Evolutionary conservation across 495 filamentous ascomycete species (phyloP).

Genomic region (Penicillium canariense): DNA sequence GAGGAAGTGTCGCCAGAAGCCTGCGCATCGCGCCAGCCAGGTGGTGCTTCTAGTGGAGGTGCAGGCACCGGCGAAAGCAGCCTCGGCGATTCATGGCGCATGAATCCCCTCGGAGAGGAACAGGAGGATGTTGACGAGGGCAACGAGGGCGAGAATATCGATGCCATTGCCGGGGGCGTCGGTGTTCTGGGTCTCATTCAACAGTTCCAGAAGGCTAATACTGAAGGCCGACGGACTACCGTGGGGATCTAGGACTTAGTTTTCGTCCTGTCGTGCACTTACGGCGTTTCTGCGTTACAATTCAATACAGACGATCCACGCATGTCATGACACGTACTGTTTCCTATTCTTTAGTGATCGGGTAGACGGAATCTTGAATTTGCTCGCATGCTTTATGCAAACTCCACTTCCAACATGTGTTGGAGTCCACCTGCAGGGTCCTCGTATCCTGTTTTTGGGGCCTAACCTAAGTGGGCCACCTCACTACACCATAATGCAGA

Average conservation of each 20-base stretch:
- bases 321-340: constrained; percentile 1
- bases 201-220: constrained; percentile 84
- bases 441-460: background rate
- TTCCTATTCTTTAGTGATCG: background rate
- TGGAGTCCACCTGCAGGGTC: background rate
- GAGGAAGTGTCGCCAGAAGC: constrained; percentile 35
- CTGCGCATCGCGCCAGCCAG: constrained; percentile 23
- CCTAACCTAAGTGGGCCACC: too few species aligned
- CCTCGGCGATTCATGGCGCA: constrained; percentile 64
- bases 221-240: constrained; percentile 53
- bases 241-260: constrained; percentile 33
- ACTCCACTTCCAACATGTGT: background rate
- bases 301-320: background rate
- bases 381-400: background rate
- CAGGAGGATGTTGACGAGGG: constrained; percentile 45
- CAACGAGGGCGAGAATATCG: constrained; percentile 49
- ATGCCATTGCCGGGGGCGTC: constrained; percentile 48
- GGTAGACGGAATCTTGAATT: background rate
- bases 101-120: constrained; percentile 49
- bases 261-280: background rate
- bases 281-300: background rate
- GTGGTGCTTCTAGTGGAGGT: constrained; percentile 41
- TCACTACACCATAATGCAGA: too few species aligned
- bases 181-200: constrained; percentile 81
- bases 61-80: constrained; percentile 53